phyloP scores from a whole-genome alignment of 441 rosid species.

The Codiaeum variegatum region DNA sequence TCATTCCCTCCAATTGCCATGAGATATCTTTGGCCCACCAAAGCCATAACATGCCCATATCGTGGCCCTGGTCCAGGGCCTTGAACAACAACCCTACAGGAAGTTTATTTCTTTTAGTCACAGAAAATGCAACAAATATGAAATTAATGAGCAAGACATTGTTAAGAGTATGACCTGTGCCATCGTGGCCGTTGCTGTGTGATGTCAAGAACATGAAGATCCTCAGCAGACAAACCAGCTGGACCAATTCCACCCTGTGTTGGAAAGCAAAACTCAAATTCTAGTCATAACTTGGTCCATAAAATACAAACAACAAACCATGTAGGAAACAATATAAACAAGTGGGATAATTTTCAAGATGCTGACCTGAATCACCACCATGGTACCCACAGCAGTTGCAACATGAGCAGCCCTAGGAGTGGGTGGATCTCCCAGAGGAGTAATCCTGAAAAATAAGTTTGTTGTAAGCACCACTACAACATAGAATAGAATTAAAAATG shows the following conservation, averaged over 20 bases:
- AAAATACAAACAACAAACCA: constrained; percentile 7
- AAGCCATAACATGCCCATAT: constrained; percentile 99
- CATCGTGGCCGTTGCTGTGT: constrained; percentile 92
- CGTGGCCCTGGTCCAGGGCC: constrained; percentile 99
- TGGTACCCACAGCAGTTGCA: constrained; percentile 96
- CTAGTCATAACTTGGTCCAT: constrained; percentile 20
- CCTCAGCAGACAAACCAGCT: constrained; percentile 98
- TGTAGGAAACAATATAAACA: neutral
- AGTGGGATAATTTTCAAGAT: constrained; percentile 2
- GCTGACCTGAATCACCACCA: constrained; percentile 97
- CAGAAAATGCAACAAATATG: constrained; percentile 4
- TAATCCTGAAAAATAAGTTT: constrained; percentile 48
- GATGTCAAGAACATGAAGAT: constrained; percentile 97
- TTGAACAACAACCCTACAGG: constrained; percentile 88
- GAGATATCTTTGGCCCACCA: constrained; percentile 98
- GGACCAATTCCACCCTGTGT: constrained; percentile 98
- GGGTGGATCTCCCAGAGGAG: constrained; percentile 94
- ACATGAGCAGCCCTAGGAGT: constrained; percentile 99
- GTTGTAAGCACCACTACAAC: constrained; percentile 14
- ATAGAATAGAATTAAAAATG: constrained; percentile 2
- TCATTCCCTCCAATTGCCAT: constrained; percentile 94
- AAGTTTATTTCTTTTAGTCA: constrained; percentile 27
- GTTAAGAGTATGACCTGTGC: constrained; percentile 65
- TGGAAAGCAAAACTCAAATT: constrained; percentile 26
- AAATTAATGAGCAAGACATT: constrained; percentile 15